Base-by-base conservation (phyloP, 371 early-diverging fungal genomes). In the Caulochytrium protostelioides region DNA sequence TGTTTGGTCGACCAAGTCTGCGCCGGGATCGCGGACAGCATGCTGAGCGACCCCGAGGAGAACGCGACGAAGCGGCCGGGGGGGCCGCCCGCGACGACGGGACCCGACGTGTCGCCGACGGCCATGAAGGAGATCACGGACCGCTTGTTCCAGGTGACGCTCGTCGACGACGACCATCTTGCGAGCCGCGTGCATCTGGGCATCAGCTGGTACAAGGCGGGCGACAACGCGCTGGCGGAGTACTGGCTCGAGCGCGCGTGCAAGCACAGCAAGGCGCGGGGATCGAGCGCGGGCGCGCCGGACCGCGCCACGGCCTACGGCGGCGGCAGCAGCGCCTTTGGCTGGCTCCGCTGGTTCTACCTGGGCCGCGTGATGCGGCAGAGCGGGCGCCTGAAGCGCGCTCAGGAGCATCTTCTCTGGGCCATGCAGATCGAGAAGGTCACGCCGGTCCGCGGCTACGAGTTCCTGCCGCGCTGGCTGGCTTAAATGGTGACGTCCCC, bases 131-230 rank as follows among this genome's bases (percentile, higher is more conserved):
- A n/a, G n/a, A 29, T 59, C 3, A 44, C 55, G 12, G 46, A 44
- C 23, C 40, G 50, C 22, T 28, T 32, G n/a, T 18, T 39, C 4
- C n/a, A n/a, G n/a, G 46, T 51, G 6, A 32, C 51, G 12, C 37
- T 41, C 16, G 24, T 62, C 7, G 63, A 62, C 34, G 47, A 47
- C 24, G 46, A 57, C 14, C 59, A 62, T 29, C 30, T 62, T 19
- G 47, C 57, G 10, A 22, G 59, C 2, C 52, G 52, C 12, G 51
- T 53, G 15, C 39, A 49, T 12, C 45, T 59, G 5, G 63, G 50
- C 7, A 38, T 26, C 6, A 30, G 55, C 17, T 49, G 57, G 29
- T 15, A 28, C 17, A 38, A 41, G 18, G 27, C 16, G 1, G 47
- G 43, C 28, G 39, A 48, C 21, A 24, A 38, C 5, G 44, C 43